Conservation (phyloP, 192 early-diverging fungal genomes). For the Piromyces finnis region DNA sequence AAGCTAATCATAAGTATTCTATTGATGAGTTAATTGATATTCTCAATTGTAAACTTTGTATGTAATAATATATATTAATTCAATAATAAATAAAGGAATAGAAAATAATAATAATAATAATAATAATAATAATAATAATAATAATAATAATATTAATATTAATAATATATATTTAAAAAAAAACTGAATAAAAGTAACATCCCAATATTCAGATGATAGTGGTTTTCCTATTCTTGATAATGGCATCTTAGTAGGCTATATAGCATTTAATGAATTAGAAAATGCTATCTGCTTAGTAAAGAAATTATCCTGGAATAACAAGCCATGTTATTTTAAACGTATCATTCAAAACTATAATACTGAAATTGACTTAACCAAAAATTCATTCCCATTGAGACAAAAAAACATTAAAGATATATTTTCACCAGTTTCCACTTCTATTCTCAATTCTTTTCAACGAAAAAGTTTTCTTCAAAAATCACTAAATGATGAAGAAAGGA, state of each 20-base stretch:
- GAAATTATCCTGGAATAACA: neutral
- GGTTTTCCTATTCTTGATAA: conserved; percentile 52
- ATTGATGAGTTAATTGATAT: neutral
- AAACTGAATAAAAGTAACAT: conserved; percentile 7
- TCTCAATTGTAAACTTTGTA: neutral
- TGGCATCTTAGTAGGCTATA: conserved; percentile 54
- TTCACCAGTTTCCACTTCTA: neutral
- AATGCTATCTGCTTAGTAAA: conserved; percentile 42
- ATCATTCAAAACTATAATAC: neutral
- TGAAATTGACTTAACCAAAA: neutral
- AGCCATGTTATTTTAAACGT: neutral
- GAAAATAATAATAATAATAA: conserved; percentile 12
- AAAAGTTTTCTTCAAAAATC: neutral
- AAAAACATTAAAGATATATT: neutral
- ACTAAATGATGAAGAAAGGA: neutral
- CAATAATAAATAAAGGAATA: conserved; percentile 31
- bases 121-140: neutral
- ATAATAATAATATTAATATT: neutral
- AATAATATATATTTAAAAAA: too few species aligned
- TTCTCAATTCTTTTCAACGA: neutral
- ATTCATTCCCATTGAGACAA: neutral
- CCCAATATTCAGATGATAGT: conserved; percentile 43
- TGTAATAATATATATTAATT: conserved; percentile 28
- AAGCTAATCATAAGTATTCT: neutral
- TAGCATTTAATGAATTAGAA: conserved; percentile 59